Base-by-base conservation (phyloP, 257 asterid species). In the Datura wrightii region DNA sequence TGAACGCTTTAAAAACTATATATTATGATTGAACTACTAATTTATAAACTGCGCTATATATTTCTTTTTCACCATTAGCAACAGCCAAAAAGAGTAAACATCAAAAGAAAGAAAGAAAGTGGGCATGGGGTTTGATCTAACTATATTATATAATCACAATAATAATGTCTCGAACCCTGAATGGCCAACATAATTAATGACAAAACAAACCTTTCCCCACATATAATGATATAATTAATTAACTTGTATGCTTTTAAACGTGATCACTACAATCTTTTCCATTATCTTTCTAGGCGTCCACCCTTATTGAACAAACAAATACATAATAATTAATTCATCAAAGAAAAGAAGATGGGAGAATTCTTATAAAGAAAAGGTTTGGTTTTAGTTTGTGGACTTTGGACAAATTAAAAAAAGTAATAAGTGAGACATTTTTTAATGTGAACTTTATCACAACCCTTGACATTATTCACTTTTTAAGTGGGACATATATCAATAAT, bases 171-270 rank as follows among this genome's bases (percentile, higher is more conserved):
- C n/a, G 41, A 19, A 72, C 16, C n/a, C 10, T 71, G 36, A 44
- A 71, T 19, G 80, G 56, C 80, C 16, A 71, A 44, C 80, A 74
- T 74, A 74, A 74, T 48, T 9, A 74, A 74, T 74, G 80, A 46
- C 42, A 74, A 74, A 74, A 74, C 55, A 74, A 19, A 72, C 42
- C 59, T 19, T 71, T 72, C 19, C 59, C 19, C 39, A 46, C 37
- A 72, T 46, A 72, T 44, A 70, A 5, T 8, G 53, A 24, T 24
- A 63, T 63, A 31, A 0, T 46, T 46, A 63, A 11, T 39, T 39
- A 0, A 39, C 3, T 24, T 31, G 6, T 74, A 48, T 74, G 42
- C 24, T 74, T 74, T 48, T 46, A 74, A 74, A 74, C 60, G 59
- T 74, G 60, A 48, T 24, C n/a, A 48, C 55, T 74, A 19, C 59